phyloP scores from a whole-genome alignment of 129 eudicot genomes.

The Calendula officinalis region DNA sequence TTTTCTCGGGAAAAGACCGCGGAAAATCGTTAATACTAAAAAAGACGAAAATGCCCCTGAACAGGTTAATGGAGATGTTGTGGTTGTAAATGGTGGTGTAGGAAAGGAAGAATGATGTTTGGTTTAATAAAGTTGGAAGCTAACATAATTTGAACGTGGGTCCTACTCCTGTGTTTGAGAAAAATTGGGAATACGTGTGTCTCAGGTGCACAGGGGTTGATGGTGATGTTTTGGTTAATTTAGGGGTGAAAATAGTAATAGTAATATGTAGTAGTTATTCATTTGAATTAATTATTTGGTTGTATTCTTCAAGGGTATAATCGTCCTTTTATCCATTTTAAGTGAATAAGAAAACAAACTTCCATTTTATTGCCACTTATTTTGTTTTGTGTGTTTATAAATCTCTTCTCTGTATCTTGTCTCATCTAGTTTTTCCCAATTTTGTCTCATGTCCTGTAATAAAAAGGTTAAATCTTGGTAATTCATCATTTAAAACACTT shows the following conservation, averaged over 20 bases:
- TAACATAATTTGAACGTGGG: slow-evolving; percentile 16
- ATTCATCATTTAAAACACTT: too few species aligned
- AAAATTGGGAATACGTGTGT: slow-evolving; percentile 19
- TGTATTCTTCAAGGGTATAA: neutral
- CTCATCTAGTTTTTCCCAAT: too few species aligned
- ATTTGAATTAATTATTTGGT: slow-evolving; percentile 6
- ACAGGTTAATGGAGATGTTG: slow-evolving; percentile 10
- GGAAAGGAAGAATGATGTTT: slow-evolving; percentile 9
- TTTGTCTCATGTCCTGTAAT: too few species aligned
- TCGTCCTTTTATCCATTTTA: slow-evolving; percentile 1
- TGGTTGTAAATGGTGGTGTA: slow-evolving; percentile 26
- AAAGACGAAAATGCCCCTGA: slow-evolving; percentile 21
- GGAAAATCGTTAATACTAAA: slow-evolving; percentile 20
- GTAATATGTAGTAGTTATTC: slow-evolving; percentile 8
- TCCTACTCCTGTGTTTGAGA: slow-evolving; percentile 21
- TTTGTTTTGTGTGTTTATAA: too few species aligned
- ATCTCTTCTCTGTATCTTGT: too few species aligned
- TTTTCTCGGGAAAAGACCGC: slow-evolving; percentile 41
- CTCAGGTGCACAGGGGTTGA: slow-evolving; percentile 25
- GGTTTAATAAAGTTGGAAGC: slow-evolving; percentile 15
- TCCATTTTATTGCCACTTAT: too few species aligned
- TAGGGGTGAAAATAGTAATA: slow-evolving; percentile 11
- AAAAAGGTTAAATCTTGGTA: too few species aligned
- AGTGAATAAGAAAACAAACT: slow-evolving; percentile 1
- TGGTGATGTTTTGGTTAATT: slow-evolving; percentile 27